phyloP scores from a whole-genome alignment of 352 stramenopile genomes.

The Thraustotheca clavata region DNA sequence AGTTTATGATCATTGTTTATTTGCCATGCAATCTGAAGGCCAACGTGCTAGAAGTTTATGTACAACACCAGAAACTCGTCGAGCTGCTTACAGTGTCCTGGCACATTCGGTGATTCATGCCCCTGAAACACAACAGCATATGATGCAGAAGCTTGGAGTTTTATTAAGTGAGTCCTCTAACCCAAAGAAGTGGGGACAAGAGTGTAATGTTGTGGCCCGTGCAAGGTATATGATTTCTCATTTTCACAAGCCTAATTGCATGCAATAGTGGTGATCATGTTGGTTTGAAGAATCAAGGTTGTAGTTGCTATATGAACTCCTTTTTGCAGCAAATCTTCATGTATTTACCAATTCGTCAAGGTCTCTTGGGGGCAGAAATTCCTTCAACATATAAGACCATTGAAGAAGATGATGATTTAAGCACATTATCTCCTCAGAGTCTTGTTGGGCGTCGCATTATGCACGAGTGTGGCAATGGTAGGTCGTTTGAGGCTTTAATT shows the following conservation, averaged over 20 bases:
- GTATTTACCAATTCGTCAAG: slow-evolving; percentile 69
- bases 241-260: neutral
- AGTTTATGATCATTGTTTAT: slow-evolving; percentile 78
- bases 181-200: slow-evolving; percentile 61
- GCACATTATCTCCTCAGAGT: slow-evolving; percentile 67
- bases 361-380: slow-evolving; percentile 65
- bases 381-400: slow-evolving; percentile 71
- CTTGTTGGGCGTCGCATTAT: slow-evolving; percentile 77
- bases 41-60: slow-evolving; percentile 54
- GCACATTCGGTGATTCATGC: slow-evolving; percentile 22
- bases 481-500: slow-evolving; percentile 91
- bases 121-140: neutral
- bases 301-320: slow-evolving; percentile 99
- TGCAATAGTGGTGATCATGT: slow-evolving; percentile 63
- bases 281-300: slow-evolving; percentile 98
- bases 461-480: slow-evolving; percentile 90
- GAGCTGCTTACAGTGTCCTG: slow-evolving; percentile 71
- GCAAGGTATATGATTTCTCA: slow-evolving; percentile 21
- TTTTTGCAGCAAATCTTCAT: slow-evolving; percentile 98
- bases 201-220: slow-evolving; percentile 73
- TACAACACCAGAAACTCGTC: slow-evolving; percentile 63
- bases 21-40: slow-evolving; percentile 52
- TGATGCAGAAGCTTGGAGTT: neutral
- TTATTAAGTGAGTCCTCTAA: slow-evolving; percentile 2
- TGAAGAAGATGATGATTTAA: slow-evolving; percentile 60